These are phyloP conservation scores for Podosphaera xanthii DNA, from an alignment of 2,329 filamentous ascomycete species.

Conservation along the genomic window DNA sequence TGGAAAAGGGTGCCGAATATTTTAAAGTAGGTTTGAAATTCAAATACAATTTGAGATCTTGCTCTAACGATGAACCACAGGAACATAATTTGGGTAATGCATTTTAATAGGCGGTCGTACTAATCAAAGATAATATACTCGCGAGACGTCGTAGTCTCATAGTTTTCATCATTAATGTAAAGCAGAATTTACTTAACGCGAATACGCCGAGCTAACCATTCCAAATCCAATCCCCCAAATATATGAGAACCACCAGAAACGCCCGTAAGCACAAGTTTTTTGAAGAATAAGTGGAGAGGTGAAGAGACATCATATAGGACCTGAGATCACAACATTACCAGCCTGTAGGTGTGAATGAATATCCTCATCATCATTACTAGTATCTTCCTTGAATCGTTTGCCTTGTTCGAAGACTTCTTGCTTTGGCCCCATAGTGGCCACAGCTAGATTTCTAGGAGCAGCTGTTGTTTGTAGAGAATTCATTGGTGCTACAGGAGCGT, in stretches of 20 bases:
- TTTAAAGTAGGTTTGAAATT: slow-evolving; percentile 37
- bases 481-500: slow-evolving; percentile 17
- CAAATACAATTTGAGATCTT: background rate
- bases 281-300: background rate
- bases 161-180: background rate
- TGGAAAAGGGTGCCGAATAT: slow-evolving; percentile 84
- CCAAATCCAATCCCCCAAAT: background rate
- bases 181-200: background rate
- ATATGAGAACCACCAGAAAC: slow-evolving; percentile 1
- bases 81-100: slow-evolving; percentile 46
- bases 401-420: slow-evolving; percentile 9
- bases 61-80: slow-evolving; percentile 18
- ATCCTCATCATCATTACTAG: slow-evolving; percentile 28
- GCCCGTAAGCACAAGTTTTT: slow-evolving; percentile 1
- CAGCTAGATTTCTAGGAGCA: slow-evolving; percentile 16
- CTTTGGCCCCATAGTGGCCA: slow-evolving; percentile 14
- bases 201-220: background rate
- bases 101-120: slow-evolving; percentile 16
- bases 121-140: background rate
- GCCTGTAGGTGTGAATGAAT: slow-evolving; percentile 27
- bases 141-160: background rate
- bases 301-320: slow-evolving; percentile 8
- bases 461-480: slow-evolving; percentile 16
- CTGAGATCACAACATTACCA: slow-evolving; percentile 16
- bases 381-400: slow-evolving; percentile 19